These are phyloP conservation scores for Blepharisma japonicum DNA, from an alignment of 73 alveolate species.

Conservation along the genomic window DNA sequence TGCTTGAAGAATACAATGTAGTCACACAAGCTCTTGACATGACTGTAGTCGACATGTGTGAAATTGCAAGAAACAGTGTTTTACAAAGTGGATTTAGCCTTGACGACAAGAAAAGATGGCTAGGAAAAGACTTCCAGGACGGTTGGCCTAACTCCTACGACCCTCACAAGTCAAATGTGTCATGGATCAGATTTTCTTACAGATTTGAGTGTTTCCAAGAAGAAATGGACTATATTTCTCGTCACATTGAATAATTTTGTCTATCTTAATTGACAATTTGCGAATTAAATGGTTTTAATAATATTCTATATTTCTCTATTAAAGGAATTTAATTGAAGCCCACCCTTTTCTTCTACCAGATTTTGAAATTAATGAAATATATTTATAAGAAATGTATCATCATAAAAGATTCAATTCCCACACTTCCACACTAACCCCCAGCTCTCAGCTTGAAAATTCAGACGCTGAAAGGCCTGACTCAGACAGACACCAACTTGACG, in stretches of 20 bases:
- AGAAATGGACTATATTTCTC: conserved; percentile 16
- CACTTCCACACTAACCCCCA: too few relatives aligned
- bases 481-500: too few relatives aligned
- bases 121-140: conserved; percentile 40
- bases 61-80: conserved; percentile 71
- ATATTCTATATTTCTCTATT: too few relatives aligned
- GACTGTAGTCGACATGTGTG: conserved; percentile 66
- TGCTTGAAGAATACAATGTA: conserved; percentile 56
- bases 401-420: too few relatives aligned
- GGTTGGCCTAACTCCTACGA: conserved; percentile 37
- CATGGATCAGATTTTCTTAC: conserved; percentile 26
- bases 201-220: conserved; percentile 15
- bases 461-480: too few relatives aligned
- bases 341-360: too few relatives aligned
- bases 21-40: conserved; percentile 65
- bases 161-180: conserved; percentile 1
- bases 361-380: too few relatives aligned
- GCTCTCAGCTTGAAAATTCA: too few relatives aligned
- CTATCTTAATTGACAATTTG: too few relatives aligned
- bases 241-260: neutral
- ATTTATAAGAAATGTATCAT: too few relatives aligned
- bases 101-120: conserved; percentile 50
- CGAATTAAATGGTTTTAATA: too few relatives aligned
- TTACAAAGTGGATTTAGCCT: conserved; percentile 64
- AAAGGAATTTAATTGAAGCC: too few relatives aligned